A percentile compares a stretch with the other conserved stretches of the same genome.
Evolutionary conservation across 192 early-diverging fungal genomes (phyloP).

Genomic region (Obelidium mucronatum): DNA sequence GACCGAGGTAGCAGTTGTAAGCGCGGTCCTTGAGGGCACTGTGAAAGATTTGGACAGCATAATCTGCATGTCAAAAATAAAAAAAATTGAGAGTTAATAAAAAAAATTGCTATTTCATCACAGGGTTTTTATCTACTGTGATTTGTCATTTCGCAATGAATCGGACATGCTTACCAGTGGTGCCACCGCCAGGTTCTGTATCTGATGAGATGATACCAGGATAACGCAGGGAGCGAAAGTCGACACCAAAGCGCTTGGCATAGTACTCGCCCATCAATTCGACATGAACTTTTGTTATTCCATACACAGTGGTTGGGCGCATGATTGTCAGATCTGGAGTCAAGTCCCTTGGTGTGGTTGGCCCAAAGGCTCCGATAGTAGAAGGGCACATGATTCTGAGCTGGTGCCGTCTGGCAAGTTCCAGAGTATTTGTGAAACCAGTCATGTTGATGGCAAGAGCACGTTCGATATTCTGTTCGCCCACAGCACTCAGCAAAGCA

Average conservation of each 20-base stretch:
- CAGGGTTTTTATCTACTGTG: not conserved
- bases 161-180: conserved; percentile 47
- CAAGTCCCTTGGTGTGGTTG: conserved; percentile 65
- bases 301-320: conserved; percentile 75
- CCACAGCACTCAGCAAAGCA: conserved; percentile 71
- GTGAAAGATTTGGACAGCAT: conserved; percentile 76
- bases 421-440: conserved; percentile 73
- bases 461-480: conserved; percentile 65
- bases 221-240: conserved; percentile 71
- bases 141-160: too few relatives aligned
- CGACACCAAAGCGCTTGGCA: conserved; percentile 66
- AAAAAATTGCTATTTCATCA: too few relatives aligned
- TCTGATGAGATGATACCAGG: conserved; percentile 72
- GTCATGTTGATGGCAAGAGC: conserved; percentile 69
- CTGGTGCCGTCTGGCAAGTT: conserved; percentile 64
- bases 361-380: conserved; percentile 76
- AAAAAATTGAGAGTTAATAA: not conserved
- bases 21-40: conserved; percentile 62
- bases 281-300: conserved; percentile 72
- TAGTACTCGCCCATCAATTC: conserved; percentile 76
- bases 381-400: conserved; percentile 67
- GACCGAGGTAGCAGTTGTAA: conserved; percentile 66
- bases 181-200: conserved; percentile 72
- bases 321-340: conserved; percentile 72
- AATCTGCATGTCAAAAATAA: conserved; percentile 43